These are phyloP conservation scores for Fusarium torreyae DNA, from an alignment of 2,329 filamentous ascomycete genomes.

Conservation along the genomic window DNA sequence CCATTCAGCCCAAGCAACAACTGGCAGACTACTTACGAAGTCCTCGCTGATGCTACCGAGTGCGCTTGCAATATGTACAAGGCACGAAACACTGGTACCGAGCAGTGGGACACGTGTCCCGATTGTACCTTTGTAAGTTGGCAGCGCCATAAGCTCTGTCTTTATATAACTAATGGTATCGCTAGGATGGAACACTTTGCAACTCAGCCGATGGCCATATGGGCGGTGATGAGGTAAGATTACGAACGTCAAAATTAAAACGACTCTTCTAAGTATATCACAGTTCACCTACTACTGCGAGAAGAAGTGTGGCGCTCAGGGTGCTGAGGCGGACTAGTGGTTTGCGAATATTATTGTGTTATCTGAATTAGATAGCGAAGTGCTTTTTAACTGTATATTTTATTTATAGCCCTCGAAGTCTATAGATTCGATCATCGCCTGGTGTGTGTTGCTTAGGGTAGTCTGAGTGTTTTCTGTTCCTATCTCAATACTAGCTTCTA, in stretches of 20 bases:
- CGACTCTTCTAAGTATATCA: neutral
- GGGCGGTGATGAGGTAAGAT: conserved; percentile 40
- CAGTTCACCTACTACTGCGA: conserved; percentile 28
- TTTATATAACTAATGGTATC: fast-evolving
- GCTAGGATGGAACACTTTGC: conserved; percentile 32
- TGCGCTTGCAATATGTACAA: conserved; percentile 33
- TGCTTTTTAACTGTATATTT: no score
- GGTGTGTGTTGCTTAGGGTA: no score
- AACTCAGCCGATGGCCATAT: conserved; percentile 36
- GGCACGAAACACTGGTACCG: conserved; percentile 24
- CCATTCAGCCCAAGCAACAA: conserved; percentile 33
- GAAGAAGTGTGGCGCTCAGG: conserved; percentile 22
- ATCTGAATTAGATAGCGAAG: no score
- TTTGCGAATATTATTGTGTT: no score
- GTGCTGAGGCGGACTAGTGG: conserved; percentile 18
- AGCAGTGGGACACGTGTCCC: conserved; percentile 36
- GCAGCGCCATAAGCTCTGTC: fast-evolving
- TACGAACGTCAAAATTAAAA: neutral
- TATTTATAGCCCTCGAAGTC: no score
- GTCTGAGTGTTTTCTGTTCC: no score
- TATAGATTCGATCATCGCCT: no score
- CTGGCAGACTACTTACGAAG: conserved; percentile 29
- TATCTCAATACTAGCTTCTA: no score
- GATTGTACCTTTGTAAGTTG: conserved; percentile 35
- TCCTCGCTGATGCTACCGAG: conserved; percentile 23